Base-by-base conservation (phyloP, 139 green algal genomes). In the Chlamydomonas eustigma region DNA sequence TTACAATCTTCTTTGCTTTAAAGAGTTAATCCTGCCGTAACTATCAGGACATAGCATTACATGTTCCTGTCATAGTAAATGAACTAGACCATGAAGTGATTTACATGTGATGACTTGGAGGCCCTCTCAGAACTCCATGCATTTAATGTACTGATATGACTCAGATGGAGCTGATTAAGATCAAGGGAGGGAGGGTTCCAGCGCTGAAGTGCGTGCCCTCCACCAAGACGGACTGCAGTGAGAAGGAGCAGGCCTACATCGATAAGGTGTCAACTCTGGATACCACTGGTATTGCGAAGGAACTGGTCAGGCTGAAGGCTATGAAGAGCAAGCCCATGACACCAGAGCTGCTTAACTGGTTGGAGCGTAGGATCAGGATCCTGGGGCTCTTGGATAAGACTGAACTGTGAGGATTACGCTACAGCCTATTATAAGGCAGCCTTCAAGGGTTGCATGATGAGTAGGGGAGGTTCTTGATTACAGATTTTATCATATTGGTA, bases 151-250 rank as follows among this genome's bases (percentile, higher is more conserved):
- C n/a, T n/a, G n/a, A n/a, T 18, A 28, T 18, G 18, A 58, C 18
- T 58, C 44, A 58, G 31, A 75, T 75, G 34, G 69, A 75, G 69
- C 63, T 75, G 6, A 36, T 75, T 24, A 63, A 63, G 8, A 75
- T 75, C 69, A 75, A 75, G 69, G 69, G 69, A n/a, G 35, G 12
- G 25, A 75, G 64, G 34, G 37, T 65, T 18, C 44, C 44, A 12
- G 44, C 44, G 12, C 44, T 58, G 44, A 58, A 58, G 44, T 58
- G 44, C 44, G 18, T 18, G 12, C 44, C 44, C 12, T 12, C 12
- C 44, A 58, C 44, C 44, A 58, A 58, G 44, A 18, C 12, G 12
- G 44, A 18, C 44, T 58, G 44, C 44, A 58, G 18, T 18, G 44
- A 58, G 44, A 58, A 58, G 44, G 44, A 58, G 44, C 12, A 28